Evolutionary conservation across 2,329 filamentous ascomycete species (phyloP), one percentile per base, ranked within the genome.

Genomic region (Zymoseptoria crescenta): DNA sequence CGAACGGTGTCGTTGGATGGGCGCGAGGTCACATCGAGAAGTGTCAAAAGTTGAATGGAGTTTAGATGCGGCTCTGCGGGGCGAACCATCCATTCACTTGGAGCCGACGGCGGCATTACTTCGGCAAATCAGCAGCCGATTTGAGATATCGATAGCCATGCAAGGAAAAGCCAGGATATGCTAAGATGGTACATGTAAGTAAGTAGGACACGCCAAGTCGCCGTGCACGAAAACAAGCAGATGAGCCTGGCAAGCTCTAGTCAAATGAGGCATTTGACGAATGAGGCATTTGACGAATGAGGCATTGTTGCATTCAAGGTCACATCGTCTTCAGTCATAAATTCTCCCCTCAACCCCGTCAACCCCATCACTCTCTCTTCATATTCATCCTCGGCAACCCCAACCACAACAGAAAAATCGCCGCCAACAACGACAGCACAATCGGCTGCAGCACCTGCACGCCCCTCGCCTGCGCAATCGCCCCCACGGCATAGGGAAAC

Each of bases 401-500:
- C 51, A 80, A 62, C 83, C 83, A 86, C 30, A 84, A 67, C 5
- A 73, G 61, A 62, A 80, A 70, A 56, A 82, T 80, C 10, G 77
- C 76, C 4, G 72, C 80, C 53, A 84, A 70, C 54, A 85, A 64
- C 8, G 77, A 81, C 61, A 85, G 68, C 49, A 83, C 77, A 68
- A 86, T 80, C 3, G 83, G 83, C 72, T 85, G 82, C 66, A 86
- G 67, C 1, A 85, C 81, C 70, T 80, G 72, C 9, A 86, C 83
- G 8, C 83, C 83, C 62, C 78, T 81, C 1, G 77, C 76, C 69
- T 86, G 81, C 3, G 87, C 85, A 68, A 89, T 84, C 2, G 85
- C 86, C 2, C 87, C 87, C 0, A 89, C 83, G 0, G 81, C 81
- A 58, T 79, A 91, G 77, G 52, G 87, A 79, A 73, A 89, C 1